Conservation (phyloP, 768 basidiomycete species). For the Russula virescens region DNA sequence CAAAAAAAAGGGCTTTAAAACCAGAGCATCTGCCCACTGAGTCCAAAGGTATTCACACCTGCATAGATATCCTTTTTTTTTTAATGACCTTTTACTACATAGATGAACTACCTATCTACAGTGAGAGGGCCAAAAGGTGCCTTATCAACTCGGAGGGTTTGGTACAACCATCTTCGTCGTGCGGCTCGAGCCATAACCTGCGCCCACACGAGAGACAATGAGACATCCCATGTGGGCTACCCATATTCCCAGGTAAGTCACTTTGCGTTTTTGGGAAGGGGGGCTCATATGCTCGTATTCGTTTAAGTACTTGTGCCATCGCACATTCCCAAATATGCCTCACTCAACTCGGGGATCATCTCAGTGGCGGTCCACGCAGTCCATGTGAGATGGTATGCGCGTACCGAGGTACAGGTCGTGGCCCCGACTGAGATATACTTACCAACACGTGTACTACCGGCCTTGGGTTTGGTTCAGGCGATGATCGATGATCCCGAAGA, state of each 20-base stretch:
- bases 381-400: conserved; percentile 41
- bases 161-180: no score
- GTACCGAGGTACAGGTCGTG: conserved; percentile 38
- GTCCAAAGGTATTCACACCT: no score
- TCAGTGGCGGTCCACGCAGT: conserved; percentile 66
- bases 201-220: no score
- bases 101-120: no score
- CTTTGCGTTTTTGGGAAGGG: no score
- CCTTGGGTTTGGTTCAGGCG: conserved; percentile 9
- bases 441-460: conserved; percentile 39
- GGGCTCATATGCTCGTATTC: neutral
- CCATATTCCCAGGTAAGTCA: conserved; percentile 10
- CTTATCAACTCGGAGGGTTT: no score
- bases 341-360: conserved; percentile 54
- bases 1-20: no score
- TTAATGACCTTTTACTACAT: no score
- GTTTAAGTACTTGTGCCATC: conserved; percentile 1
- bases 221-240: conserved; percentile 4
- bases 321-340: neutral
- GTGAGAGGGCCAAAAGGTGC: no score
- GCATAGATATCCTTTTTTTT: no score
- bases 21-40: no score
- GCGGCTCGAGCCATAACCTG: no score
- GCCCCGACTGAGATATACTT: conserved; percentile 41
- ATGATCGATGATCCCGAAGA: conserved; percentile 40